These are phyloP conservation scores for Diplodia corticola DNA, from an alignment of 2,329 filamentous ascomycete species.

Conservation along the genomic window DNA sequence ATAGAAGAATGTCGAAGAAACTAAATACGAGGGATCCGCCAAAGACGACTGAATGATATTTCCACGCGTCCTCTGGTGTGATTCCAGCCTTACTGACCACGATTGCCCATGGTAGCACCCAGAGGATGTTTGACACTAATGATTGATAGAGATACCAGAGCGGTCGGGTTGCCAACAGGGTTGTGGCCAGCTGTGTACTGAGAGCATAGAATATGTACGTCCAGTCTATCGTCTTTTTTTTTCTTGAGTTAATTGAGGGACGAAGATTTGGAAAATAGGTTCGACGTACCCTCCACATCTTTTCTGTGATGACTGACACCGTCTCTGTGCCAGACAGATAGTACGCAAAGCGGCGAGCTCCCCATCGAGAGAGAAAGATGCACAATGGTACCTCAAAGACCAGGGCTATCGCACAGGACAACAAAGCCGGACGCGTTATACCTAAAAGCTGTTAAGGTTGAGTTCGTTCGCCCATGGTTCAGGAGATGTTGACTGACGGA, in stretches of 20 bases:
- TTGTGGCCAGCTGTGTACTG: conserved; percentile 63
- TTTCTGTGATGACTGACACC: conserved; percentile 61
- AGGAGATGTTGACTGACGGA: conserved; percentile 27
- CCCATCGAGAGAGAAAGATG: too few relatives aligned
- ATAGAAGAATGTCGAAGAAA: conserved; percentile 56
- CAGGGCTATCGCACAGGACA: too few relatives aligned
- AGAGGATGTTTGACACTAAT: conserved; percentile 65
- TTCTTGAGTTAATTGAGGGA: background rate
- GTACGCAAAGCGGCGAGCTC: too few relatives aligned
- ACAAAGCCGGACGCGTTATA: conserved; percentile 54
- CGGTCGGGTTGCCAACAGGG: conserved; percentile 64
- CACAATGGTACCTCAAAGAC: too few relatives aligned
- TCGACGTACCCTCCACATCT: conserved; percentile 59
- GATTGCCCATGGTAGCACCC: conserved; percentile 71
- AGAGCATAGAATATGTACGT: conserved; percentile 71
- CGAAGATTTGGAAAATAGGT: background rate
- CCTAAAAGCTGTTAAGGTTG: conserved; percentile 27
- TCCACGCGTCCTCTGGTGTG: conserved; percentile 61
- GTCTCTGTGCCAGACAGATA: too few relatives aligned
- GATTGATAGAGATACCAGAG: conserved; percentile 69
- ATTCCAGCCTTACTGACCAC: conserved; percentile 47
- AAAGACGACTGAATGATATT: conserved; percentile 66
- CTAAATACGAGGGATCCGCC: conserved; percentile 68
- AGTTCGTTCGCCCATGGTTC: background rate
- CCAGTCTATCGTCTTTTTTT: conserved; percentile 44